Percentiles rank a stretch among this genome's conserved stretches.
Conservation (phyloP, 2,329 filamentous ascomycete genomes). For the Coniochaeta prunicola region DNA sequence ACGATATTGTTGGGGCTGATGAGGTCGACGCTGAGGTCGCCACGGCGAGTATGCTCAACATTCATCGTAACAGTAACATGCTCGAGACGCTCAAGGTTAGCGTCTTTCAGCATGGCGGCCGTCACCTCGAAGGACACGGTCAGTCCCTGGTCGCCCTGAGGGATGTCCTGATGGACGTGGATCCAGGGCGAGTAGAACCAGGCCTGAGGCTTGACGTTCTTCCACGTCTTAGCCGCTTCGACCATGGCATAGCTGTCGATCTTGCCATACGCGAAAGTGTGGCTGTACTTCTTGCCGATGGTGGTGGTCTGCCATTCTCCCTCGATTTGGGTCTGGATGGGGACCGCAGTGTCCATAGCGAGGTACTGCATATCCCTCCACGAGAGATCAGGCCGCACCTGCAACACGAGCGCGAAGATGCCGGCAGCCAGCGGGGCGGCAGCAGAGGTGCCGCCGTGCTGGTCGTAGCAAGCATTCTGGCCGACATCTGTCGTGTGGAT, state of each 20-base stretch:
- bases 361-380: conserved; percentile 97
- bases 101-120: conserved; percentile 66
- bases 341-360: conserved; percentile 75
- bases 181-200: conserved; percentile 95
- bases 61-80: conserved; percentile 99
- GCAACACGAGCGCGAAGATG: conserved; percentile 81
- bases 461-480: conserved; percentile 64
- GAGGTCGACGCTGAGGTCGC: conserved; percentile 88
- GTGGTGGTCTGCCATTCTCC: conserved; percentile 76
- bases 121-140: conserved; percentile 78
- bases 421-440: conserved; percentile 90
- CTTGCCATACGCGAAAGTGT: conserved; percentile 94
- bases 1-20: conserved; percentile 75
- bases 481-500: conserved; percentile 98
- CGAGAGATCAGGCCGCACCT: conserved; percentile 75
- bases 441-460: conserved; percentile 92
- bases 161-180: conserved; percentile 78
- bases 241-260: conserved; percentile 83
- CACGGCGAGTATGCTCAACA: conserved; percentile 75
- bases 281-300: conserved; percentile 81
- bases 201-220: conserved; percentile 86
- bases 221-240: conserved; percentile 76
- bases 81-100: conserved; percentile 81
- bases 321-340: conserved; percentile 57
- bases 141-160: conserved; percentile 75